Percentiles rank a stretch among this genome's conserved stretches.
phyloP scores from a whole-genome alignment of 2,329 filamentous ascomycete species.

The Calonectria crousiana region DNA sequence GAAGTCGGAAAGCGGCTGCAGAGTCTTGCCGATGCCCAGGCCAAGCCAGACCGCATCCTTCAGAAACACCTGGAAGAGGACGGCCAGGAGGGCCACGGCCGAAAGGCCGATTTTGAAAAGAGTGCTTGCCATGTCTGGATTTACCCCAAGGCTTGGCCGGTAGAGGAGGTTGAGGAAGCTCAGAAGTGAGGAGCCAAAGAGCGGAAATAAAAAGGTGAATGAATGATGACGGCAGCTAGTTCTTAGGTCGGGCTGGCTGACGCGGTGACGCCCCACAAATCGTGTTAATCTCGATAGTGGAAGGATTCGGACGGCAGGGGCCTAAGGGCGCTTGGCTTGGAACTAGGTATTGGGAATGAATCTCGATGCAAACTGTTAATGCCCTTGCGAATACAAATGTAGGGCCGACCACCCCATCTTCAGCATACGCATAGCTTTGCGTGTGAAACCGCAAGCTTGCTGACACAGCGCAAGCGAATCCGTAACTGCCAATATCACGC shows the following conservation, averaged over 20 bases:
- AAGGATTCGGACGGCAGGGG: neutral
- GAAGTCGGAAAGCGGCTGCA: slow-evolving; percentile 39
- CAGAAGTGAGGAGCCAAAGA: neutral
- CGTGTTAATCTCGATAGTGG: neutral
- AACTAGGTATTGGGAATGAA: neutral
- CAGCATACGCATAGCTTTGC: too few species aligned
- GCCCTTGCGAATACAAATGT: too few species aligned
- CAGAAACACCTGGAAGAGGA: slow-evolving; percentile 40
- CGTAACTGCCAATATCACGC: too few species aligned
- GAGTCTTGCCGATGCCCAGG: slow-evolving; percentile 33
- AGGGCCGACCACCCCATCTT: too few species aligned
- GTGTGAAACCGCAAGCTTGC: too few species aligned
- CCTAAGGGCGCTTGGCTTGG: neutral
- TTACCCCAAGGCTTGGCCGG: neutral
- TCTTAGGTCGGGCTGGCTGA: neutral
- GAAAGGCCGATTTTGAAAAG: slow-evolving; percentile 32
- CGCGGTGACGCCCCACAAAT: neutral
- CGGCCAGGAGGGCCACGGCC: slow-evolving; percentile 20
- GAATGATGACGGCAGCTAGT: neutral
- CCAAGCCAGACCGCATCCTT: slow-evolving; percentile 39
- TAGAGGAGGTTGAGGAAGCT: neutral
- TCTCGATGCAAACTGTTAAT: too few species aligned
- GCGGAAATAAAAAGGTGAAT: neutral
- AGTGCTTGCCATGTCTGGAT: slow-evolving; percentile 21
- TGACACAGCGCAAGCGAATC: too few species aligned